Percentiles rank a stretch among this genome's conserved stretches.
These are phyloP conservation scores for Fusarium lyarnte DNA, from an alignment of 2,329 filamentous ascomycete genomes.

Conservation along the genomic window DNA sequence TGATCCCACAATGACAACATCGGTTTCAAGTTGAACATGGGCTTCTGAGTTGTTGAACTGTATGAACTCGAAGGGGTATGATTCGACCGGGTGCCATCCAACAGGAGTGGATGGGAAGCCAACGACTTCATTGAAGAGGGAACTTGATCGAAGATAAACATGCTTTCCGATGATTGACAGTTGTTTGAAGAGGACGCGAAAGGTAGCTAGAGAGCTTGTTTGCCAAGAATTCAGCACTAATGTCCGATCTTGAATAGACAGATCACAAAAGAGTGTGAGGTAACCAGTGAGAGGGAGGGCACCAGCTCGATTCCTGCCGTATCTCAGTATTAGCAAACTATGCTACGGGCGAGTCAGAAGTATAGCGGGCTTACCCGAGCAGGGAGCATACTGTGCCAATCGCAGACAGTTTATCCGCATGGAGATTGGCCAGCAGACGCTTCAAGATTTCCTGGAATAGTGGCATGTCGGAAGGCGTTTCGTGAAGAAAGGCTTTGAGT, in stretches of 20 bases:
- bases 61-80: background rate
- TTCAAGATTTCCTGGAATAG: background rate
- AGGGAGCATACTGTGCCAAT: background rate
- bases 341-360: fast-evolving
- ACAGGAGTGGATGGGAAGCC: background rate
- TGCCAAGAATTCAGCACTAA: background rate
- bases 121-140: background rate
- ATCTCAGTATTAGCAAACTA: background rate
- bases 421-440: background rate
- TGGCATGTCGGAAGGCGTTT: background rate
- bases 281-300: background rate
- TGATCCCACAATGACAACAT: background rate
- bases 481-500: background rate
- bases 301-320: background rate
- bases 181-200: background rate
- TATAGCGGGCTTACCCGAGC: background rate
- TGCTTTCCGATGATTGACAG: background rate
- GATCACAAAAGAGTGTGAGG: background rate
- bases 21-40: background rate
- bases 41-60: background rate
- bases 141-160: background rate
- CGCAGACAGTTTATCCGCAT: background rate
- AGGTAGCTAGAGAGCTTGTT: background rate
- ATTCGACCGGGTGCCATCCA: background rate
- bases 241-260: background rate